These are phyloP conservation scores for Atkinsonella texensis DNA, from an alignment of 2,329 filamentous ascomycete genomes.

Conservation along the genomic window DNA sequence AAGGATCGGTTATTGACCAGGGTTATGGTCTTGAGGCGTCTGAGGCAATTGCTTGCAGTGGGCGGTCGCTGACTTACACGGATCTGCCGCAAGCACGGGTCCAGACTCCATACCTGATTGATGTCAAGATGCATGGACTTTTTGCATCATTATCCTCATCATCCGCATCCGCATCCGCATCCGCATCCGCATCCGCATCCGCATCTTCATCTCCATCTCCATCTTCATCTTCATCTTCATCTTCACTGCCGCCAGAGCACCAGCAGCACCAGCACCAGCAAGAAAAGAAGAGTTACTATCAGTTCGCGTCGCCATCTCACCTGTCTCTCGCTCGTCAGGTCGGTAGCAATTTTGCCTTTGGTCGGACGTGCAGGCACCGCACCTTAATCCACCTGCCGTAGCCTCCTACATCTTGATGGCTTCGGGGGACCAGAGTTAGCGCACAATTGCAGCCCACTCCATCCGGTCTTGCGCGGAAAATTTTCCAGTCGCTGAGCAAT, in stretches of 20 bases:
- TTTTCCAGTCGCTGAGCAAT: background rate
- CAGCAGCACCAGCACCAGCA: background rate
- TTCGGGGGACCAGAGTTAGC: background rate
- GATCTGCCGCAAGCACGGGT: background rate
- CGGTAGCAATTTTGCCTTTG: too few relatives aligned
- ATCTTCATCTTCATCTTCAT: too few relatives aligned
- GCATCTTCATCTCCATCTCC: too few relatives aligned
- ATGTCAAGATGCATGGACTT: background rate
- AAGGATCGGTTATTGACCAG: background rate
- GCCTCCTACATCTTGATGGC: background rate
- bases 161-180: background rate
- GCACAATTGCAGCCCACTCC: background rate
- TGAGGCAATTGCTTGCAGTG: slow-evolving; percentile 4
- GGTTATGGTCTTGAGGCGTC: background rate
- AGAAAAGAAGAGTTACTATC: too few relatives aligned
- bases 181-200: too few relatives aligned
- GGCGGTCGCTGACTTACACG: slow-evolving; percentile 1
- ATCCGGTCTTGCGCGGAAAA: background rate
- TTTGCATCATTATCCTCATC: background rate
- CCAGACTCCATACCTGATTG: background rate
- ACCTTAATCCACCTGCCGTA: background rate
- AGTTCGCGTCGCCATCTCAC: background rate
- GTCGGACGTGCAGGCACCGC: background rate
- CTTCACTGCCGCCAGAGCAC: background rate
- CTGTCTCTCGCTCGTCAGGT: background rate